These are phyloP conservation scores for Leishmania arabica DNA, from an alignment of 208 protist species.

Conservation along the genomic window DNA sequence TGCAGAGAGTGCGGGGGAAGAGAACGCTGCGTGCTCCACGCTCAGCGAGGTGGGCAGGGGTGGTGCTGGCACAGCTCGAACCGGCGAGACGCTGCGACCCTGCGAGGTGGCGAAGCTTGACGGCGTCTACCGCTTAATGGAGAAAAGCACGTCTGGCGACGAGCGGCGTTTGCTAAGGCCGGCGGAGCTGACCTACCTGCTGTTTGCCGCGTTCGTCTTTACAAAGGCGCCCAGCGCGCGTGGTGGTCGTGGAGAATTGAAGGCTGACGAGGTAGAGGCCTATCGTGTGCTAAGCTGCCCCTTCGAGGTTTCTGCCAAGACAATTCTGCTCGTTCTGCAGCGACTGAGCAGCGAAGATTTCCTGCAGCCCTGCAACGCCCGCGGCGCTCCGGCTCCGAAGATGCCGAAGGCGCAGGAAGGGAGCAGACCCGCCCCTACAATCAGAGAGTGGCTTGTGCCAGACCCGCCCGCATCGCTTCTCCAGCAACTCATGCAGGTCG, in stretches of 20 bases:
- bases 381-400: neutral
- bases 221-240: conserved; percentile 34
- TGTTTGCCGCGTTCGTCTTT: conserved; percentile 65
- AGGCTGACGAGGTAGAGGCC: conserved; percentile 40
- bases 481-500: conserved; percentile 14
- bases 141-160: neutral
- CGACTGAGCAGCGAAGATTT: conserved; percentile 38
- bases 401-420: neutral
- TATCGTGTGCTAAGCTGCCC: conserved; percentile 57
- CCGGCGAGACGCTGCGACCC: neutral
- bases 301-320: conserved; percentile 44
- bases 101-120: neutral
- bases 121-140: neutral
- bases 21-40: neutral
- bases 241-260: conserved; percentile 55
- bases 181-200: conserved; percentile 47
- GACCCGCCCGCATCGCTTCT: conserved; percentile 28
- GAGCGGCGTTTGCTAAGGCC: neutral
- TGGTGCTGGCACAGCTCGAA: neutral
- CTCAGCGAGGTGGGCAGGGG: neutral
- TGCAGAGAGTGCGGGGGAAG: neutral
- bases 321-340: conserved; percentile 31
- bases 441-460: conserved; percentile 26
- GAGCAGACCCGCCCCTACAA: neutral
- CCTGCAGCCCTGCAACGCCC: conserved; percentile 9